phyloP scores from a whole-genome alignment of 345 rosid species.

The Toxicodendron radicans region DNA sequence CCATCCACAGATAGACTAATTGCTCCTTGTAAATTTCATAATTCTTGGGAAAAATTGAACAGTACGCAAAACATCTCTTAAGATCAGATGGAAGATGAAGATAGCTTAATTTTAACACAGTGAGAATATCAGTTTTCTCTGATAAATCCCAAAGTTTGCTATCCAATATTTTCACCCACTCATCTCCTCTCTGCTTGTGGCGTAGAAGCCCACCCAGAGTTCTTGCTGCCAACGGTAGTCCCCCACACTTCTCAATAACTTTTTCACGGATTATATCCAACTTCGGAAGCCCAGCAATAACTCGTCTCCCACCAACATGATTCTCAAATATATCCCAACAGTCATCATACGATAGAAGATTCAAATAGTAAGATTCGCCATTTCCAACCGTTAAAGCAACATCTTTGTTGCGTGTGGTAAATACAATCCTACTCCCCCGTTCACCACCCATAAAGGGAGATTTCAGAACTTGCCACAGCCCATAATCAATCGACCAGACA shows the following conservation, averaged over 20 bases:
- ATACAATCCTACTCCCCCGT: background rate
- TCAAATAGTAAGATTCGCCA: background rate
- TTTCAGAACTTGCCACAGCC: background rate
- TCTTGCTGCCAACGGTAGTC: background rate
- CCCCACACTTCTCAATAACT: background rate
- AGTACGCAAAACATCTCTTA: constrained; percentile 22
- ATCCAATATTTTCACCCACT: background rate
- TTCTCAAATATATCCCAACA: background rate
- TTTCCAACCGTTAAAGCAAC: background rate
- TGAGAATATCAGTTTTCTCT: background rate
- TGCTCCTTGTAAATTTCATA: constrained; percentile 22
- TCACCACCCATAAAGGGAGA: background rate
- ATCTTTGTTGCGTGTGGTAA: background rate
- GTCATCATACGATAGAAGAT: background rate
- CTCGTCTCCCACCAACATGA: too few relatives aligned
- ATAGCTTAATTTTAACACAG: background rate
- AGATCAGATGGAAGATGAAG: constrained; percentile 7
- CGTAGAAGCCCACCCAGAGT: background rate
- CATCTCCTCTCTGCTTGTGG: background rate
- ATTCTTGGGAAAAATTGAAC: constrained; percentile 19
- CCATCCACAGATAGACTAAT: constrained; percentile 21
- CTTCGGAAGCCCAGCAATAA: too few relatives aligned
- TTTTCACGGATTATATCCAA: background rate
- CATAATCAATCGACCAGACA: background rate
- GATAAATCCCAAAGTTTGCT: background rate